Evolutionary conservation across 805 yeast species (phyloP), one percentile per base, ranked within the genome.

Genomic region (Starmerella bombi): DNA sequence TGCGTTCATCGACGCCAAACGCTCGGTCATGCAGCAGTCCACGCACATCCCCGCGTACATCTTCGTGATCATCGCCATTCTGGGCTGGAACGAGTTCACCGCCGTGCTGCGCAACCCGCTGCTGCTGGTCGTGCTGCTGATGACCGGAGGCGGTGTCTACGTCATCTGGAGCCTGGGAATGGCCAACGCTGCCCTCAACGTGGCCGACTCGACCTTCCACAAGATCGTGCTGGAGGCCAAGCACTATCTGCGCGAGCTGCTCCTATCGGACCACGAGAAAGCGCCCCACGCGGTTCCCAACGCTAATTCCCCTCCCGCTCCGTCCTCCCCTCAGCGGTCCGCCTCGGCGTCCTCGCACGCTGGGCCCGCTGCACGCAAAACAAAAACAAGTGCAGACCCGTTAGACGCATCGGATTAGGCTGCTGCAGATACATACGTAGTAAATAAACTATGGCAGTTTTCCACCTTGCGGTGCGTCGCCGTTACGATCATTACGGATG

Each of bases 71-170:
- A 63, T 91, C 19, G 59, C 80, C 2, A 75, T 81, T 3, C 65
- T 91, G 18, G 98, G 98, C 8, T 91, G 95, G 95, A 86, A 86
- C 59, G 96, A 91, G 65, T 78, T 91, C 50, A 72, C 85, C 80
- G 79, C 91, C 8, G 73, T 91, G 15, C 55, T 91, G 33, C 71
- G 93, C 48, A 86, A 82, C 56, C 96, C 98, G 38, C 53, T 88
- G n/a, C 71, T 80, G 50, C 75, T 86, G 49, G 32, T 59, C 30
- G 57, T 85, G 36, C 52, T 72, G 1, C 56, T 86, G 33, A 37
- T 84, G 9, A 34, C 69, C 1, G 71, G 71, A 1, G 82, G 80
- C 0, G 79, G 73, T 1, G 56, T 70, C 1, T 83, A 79, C 56
- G 70, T 80, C 37, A 69, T 84, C 44, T 78, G 81, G 55, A 70